Percentiles rank a stretch among this genome's conserved stretches.
These are phyloP conservation scores for Friedmanniomyces simplex DNA, from an alignment of 495 filamentous ascomycete species.

Conservation along the genomic window DNA sequence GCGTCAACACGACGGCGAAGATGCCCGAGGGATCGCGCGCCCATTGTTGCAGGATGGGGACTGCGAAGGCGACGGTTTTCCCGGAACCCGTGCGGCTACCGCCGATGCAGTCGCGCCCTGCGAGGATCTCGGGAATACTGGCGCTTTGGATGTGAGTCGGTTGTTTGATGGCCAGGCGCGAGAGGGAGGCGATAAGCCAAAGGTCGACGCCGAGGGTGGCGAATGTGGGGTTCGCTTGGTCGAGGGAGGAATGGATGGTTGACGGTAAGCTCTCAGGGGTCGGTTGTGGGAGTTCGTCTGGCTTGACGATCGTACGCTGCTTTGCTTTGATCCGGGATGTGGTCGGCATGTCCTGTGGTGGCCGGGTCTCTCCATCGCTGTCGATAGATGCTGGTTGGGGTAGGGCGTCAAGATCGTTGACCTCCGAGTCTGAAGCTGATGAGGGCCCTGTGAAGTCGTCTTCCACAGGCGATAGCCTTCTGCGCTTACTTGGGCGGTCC, in stretches of 20 bases:
- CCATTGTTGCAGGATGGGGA: conserved; percentile 89
- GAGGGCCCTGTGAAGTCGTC: neutral
- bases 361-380: neutral
- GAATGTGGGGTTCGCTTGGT: conserved; percentile 50
- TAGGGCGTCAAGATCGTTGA: neutral
- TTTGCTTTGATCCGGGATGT: conserved; percentile 10
- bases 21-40: conserved; percentile 84
- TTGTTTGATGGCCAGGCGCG: conserved; percentile 75
- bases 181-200: conserved; percentile 81
- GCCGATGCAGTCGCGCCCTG: conserved; percentile 87
- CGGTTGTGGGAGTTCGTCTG: neutral
- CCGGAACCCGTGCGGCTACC: conserved; percentile 93
- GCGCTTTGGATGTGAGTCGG: conserved; percentile 88
- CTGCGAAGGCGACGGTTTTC: conserved; percentile 95
- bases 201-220: conserved; percentile 62
- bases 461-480: conserved; percentile 6
- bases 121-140: conserved; percentile 82
- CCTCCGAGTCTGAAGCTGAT: neutral
- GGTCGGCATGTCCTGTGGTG: neutral
- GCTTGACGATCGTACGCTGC: neutral
- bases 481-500: conserved; percentile 9
- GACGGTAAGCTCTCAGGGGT: neutral
- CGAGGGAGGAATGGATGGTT: conserved; percentile 3
- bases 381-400: neutral
- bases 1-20: conserved; percentile 80